Evolutionary conservation across 352 stramenopile genomes (phyloP), one percentile per base, ranked within the genome.

Genomic region (Globisporangium orthogonon): DNA sequence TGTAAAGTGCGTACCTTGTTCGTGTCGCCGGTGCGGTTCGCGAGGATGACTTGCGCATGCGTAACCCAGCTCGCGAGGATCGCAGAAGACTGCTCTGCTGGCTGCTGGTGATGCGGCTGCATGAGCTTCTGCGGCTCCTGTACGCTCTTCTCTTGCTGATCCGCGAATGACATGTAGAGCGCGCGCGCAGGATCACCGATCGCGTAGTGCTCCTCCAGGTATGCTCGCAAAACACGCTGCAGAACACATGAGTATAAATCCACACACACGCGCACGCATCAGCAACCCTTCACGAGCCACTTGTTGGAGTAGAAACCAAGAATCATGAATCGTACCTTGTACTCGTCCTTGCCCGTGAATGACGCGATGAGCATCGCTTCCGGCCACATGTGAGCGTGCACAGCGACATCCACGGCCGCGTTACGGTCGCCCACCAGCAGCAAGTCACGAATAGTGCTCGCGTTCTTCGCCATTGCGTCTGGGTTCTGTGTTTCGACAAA

Each of bases 291-390:
- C 13, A 30, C 43, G 15, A 7, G 30, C n/a, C 15, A 7, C 51
- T 37, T 45, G 17, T 31, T 2, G 47, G 39, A 1, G 61, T 59
- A 47, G 56, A 80, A 3, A 52, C 7, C 13, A 17, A 43, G 14
- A n/a, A 51, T 3, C 10, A 29, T n/a, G 17, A 17, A 44, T 23
- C 50, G 9, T 50, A 63, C 76, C 66, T 82, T 91, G 70, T 94
- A 95, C 58, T 91, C 78, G 44, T 92, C 83, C 30, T 89, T 90
- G 61, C 88, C 83, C 0, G 83, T 91, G 61, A 91, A 91, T 7
- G 82, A 92, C 31, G 78, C 83, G 46, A 95, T 89, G 2, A 95
- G 67, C 73, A 95, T 92, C 2, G 86, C 86, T 65, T 95, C 82
- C 0, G 86, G 78, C 86, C 86, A 95, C 78, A 95, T 88, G 40